Evolutionary conservation across 176 grass and related monocot genomes (phyloP), one percentile per base, ranked within the genome.

Genomic region (Phoenix dactylifera): DNA sequence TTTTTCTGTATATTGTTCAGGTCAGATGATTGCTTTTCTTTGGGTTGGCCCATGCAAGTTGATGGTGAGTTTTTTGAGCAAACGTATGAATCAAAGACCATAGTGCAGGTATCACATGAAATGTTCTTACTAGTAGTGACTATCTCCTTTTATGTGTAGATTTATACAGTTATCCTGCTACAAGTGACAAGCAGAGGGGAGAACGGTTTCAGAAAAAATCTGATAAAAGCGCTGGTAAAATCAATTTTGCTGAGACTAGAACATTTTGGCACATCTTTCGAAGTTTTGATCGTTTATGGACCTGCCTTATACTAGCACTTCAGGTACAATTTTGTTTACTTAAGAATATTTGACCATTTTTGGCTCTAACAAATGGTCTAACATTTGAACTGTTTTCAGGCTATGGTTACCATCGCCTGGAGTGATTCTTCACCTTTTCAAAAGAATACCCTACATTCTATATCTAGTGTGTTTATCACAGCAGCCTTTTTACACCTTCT

Each of bases 231-330:
- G 87, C 75, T 18, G 91, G 91, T 17, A 96, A 96, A 59, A 85
- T 83, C 68, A 84, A 87, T 79, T 96, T 96, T 66, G 91, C 90
- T 22, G 91, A 96, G 70, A 90, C 91, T 1, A 87, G 91, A 77
- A 84, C 91, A 49, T 96, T 90, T 81, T 96, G 91, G 91, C 83
- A 96, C 26, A 87, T 90, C 26, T 96, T 87, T 55, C 70, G 86
- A 87, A 96, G 91, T 79, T 96, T 96, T 65, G 91, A 96, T 81
- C 78, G 86, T 72, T 74, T 90, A 83, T 96, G 91, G 86, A 96
- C 91, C n/a, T 96, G 90, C 58, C 90, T 90, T 73, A 57, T 85
- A 39, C 68, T 96, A 60, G 86, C 83, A 71, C 69, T 96, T 26
- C 91, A 96, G 83, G 91, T 90, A 82, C 53, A 69, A 18, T 66